Conservation (phyloP, 371 early-diverging fungal species). For the Mortierella sp. region DNA sequence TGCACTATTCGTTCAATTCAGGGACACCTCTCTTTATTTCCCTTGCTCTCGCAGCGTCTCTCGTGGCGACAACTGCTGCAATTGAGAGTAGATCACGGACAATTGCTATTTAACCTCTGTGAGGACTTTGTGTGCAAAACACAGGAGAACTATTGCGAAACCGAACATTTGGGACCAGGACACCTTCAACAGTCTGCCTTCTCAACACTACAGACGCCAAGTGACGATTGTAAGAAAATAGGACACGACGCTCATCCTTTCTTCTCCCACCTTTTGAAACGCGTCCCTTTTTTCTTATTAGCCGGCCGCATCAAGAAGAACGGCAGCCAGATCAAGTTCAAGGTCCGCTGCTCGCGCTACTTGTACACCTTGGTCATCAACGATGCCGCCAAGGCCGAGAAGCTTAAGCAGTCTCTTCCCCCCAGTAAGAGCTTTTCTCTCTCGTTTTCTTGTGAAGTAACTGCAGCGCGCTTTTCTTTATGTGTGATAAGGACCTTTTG, state of each 20-base stretch:
- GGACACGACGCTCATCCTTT: not conserved
- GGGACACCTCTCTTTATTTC: not conserved
- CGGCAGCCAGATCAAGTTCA: slow-evolving; percentile 96
- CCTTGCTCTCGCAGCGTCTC: not conserved
- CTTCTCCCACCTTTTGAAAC: not conserved
- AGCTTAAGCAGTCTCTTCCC: slow-evolving; percentile 95
- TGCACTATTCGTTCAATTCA: not conserved
- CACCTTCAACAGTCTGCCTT: not conserved
- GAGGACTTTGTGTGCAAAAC: not conserved
- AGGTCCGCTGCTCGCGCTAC: slow-evolving; percentile 98
- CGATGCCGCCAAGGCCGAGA: slow-evolving; percentile 96
- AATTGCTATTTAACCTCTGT: not conserved
- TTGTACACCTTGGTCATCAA: slow-evolving; percentile 98
- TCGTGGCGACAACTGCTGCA: not conserved
- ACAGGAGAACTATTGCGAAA: not conserved
- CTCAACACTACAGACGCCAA: not conserved
- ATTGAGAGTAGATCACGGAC: not conserved
- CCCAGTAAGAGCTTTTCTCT: slow-evolving; percentile 70
- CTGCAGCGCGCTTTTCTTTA: not conserved
- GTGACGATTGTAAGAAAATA: not conserved
- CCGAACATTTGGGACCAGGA: not conserved
- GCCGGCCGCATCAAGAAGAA: slow-evolving; percentile 98
- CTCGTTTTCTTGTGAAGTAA: not conserved
- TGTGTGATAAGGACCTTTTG: not conserved
- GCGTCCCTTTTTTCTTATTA: slow-evolving; percentile 38